Percentiles rank a stretch among this genome's conserved stretches.
Evolutionary conservation across 768 basidiomycete species (phyloP).

Genomic region (Wakefieldia striispora): DNA sequence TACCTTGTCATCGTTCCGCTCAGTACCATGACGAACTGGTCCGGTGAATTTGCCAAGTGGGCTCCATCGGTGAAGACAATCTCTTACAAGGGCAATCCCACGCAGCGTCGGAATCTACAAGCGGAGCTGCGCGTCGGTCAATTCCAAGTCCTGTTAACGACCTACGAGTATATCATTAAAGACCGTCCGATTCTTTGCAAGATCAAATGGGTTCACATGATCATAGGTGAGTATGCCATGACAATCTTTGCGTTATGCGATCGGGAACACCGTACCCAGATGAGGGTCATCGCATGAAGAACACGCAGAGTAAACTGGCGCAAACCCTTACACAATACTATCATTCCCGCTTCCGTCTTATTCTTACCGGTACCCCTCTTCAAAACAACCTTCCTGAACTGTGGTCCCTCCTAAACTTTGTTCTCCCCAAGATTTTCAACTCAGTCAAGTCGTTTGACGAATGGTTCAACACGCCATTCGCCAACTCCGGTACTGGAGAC

Average conservation of each 20-base stretch:
- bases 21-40: constrained; percentile 97
- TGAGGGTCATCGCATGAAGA: constrained; percentile 98
- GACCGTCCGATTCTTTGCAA: constrained; percentile 88
- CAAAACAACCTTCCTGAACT: constrained; percentile 97
- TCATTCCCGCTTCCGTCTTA: constrained; percentile 88
- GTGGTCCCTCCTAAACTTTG: constrained; percentile 95
- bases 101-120: constrained; percentile 76
- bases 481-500: constrained; percentile 95
- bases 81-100: constrained; percentile 90
- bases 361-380: constrained; percentile 92
- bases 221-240: constrained; percentile 62
- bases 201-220: constrained; percentile 96
- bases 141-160: constrained; percentile 92
- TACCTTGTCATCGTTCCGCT: constrained; percentile 95
- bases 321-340: constrained; percentile 92
- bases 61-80: constrained; percentile 78
- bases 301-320: constrained; percentile 84
- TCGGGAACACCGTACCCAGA: constrained; percentile 41
- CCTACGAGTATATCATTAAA: constrained; percentile 98
- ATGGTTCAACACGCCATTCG: constrained; percentile 99
- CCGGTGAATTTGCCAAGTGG: constrained; percentile 97
- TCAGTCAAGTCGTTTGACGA: constrained; percentile 99
- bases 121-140: constrained; percentile 72
- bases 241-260: not conserved
- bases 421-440: constrained; percentile 94